Evolutionary conservation across 2,329 filamentous ascomycete species (phyloP).

Genomic region (Rutstroemia sydowiana): DNA sequence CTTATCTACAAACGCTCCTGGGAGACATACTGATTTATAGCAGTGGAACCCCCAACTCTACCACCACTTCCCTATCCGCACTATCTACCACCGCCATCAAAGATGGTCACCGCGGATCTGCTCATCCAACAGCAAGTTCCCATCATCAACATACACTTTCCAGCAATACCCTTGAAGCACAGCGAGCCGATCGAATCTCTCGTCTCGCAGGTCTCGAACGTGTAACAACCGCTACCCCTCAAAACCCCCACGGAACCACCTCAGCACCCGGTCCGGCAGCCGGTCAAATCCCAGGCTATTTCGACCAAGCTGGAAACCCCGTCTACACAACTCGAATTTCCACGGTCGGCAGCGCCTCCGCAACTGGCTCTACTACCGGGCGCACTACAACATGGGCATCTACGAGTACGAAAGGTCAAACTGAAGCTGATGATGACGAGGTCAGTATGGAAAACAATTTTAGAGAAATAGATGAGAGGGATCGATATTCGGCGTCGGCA

Average conservation of each 20-base stretch:
- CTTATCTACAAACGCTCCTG: slow-evolving; percentile 14
- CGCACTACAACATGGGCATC: slow-evolving; percentile 57
- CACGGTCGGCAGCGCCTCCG: slow-evolving; percentile 85
- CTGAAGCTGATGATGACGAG: slow-evolving; percentile 47
- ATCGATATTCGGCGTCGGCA: slow-evolving; percentile 33
- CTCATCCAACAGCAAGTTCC: slow-evolving; percentile 52
- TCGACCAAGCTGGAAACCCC: slow-evolving; percentile 67
- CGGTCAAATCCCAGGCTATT: slow-evolving; percentile 58
- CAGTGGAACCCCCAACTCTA: slow-evolving; percentile 88
- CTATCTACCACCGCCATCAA: slow-evolving; percentile 94
- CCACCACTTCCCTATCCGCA: slow-evolving; percentile 83
- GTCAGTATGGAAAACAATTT: slow-evolving; percentile 36
- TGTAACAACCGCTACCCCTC: slow-evolving; percentile 63
- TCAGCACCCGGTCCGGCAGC: slow-evolving; percentile 13
- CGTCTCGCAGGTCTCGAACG: slow-evolving; percentile 87
- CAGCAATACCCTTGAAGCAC: slow-evolving; percentile 74
- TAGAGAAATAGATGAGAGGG: slow-evolving; percentile 44
- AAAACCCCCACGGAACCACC: slow-evolving; percentile 30
- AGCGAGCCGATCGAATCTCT: slow-evolving; percentile 91
- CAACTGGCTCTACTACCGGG: slow-evolving; percentile 70
- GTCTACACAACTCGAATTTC: slow-evolving; percentile 66
- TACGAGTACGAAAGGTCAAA: slow-evolving; percentile 45
- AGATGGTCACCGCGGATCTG: slow-evolving; percentile 83
- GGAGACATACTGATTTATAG: slow-evolving; percentile 14
- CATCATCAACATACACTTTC: slow-evolving; percentile 53